Conservation (phyloP, 306 rosid species). For the Alnus rubra region DNA sequence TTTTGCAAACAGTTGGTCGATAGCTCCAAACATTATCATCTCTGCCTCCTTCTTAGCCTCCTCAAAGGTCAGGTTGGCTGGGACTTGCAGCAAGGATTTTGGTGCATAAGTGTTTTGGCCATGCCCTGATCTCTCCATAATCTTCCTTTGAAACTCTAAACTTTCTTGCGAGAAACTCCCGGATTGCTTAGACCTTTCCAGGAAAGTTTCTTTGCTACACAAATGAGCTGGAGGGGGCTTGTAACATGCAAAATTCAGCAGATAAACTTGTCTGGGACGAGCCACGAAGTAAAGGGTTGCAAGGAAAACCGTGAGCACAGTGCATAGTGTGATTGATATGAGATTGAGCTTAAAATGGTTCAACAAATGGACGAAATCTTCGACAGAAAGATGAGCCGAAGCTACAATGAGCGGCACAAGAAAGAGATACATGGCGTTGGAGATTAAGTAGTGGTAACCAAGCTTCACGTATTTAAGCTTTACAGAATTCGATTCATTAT, state of each 20-base stretch:
- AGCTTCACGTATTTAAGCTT: conserved; percentile 2
- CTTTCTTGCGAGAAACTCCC: background rate
- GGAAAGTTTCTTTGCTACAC: conserved; percentile 6
- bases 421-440: background rate
- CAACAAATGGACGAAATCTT: background rate
- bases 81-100: background rate
- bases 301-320: background rate
- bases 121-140: background rate
- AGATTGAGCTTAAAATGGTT: background rate
- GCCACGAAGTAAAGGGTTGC: background rate
- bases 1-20: background rate
- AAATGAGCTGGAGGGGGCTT: background rate
- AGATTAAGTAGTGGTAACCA: conserved; percentile 3
- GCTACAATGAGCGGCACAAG: conserved; percentile 6
- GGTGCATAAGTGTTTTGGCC: background rate
- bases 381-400: background rate
- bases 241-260: background rate
- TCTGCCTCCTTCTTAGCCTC: background rate
- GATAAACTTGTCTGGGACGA: background rate
- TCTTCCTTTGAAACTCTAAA: background rate
- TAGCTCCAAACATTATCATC: conserved; percentile 11
- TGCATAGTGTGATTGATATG: background rate
- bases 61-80: background rate
- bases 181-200: background rate
- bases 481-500: background rate